Evolutionary conservation across 2,329 filamentous ascomycete genomes (phyloP).

Genomic region (Decorospora gaudefroyi): DNA sequence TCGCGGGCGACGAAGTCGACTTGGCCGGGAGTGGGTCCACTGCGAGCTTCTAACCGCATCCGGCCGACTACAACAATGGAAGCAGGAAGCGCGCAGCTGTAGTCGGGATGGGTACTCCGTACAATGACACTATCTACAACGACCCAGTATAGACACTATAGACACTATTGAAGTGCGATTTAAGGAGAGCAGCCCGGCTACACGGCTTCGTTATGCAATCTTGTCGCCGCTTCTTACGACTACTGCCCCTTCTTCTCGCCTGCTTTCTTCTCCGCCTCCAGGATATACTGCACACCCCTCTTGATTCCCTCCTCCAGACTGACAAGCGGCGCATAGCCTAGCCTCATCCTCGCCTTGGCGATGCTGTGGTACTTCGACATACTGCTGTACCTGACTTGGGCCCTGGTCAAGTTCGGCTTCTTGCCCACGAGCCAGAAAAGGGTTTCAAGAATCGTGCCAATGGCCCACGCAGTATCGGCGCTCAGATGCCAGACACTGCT

Average conservation of each 20-base stretch:
- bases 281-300: conserved; percentile 52
- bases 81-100: too few species aligned
- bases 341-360: conserved; percentile 69
- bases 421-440: conserved; percentile 52
- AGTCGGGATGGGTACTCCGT: too few species aligned
- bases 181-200: too few species aligned
- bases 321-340: conserved; percentile 72
- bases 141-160: too few species aligned
- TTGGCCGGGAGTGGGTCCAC: conserved; percentile 14
- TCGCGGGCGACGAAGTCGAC: conserved; percentile 15
- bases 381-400: conserved; percentile 65
- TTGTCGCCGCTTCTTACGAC: too few species aligned
- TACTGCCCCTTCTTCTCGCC: conserved; percentile 45
- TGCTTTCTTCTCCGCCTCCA: conserved; percentile 40
- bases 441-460: conserved; percentile 53
- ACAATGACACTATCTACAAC: too few species aligned
- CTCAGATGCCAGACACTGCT: conserved; percentile 51
- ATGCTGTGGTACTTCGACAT: conserved; percentile 82
- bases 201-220: too few species aligned
- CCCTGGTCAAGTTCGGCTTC: conserved; percentile 53
- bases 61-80: conserved; percentile 1
- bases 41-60: conserved; percentile 13
- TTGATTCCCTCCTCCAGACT: conserved; percentile 65
- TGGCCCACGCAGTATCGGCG: conserved; percentile 48
- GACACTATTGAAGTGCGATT: too few species aligned